Base-by-base conservation (phyloP, 345 rosid species). In the Diplotaxis tenuifolia region DNA sequence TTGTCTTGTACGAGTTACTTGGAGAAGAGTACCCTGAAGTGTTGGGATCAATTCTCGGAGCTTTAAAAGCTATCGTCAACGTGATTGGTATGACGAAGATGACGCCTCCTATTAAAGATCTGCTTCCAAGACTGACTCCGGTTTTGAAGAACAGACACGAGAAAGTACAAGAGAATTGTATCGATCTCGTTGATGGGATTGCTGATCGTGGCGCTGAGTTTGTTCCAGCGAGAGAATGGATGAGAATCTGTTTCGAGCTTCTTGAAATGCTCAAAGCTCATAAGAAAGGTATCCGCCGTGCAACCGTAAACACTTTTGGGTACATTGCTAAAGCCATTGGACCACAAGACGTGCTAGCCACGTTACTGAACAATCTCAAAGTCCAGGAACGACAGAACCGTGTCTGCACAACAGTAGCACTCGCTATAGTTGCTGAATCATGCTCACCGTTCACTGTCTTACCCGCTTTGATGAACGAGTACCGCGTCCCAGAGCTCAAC, bases 191-290 rank as follows among this genome's bases (percentile, higher is more conserved):
- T 55, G 99, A 98, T 58, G 89, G 99, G 68, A 95, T 95, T 76
- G 99, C 99, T 29, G 99, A 95, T 75, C 96, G 99, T 79, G 98
- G 99, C 67, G 98, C 98, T 10, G 98, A 95, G 92, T 95, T 95
- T 81, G 98, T 95, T 67, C 98, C 99, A 10, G 99, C 99, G 18
- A 92, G 98, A 75, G 99, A 95, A 79, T 90, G 98, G 99, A 95
- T 95, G 99, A 84, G 97, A 82, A 95, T 95, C 28, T 92, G 97
- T 78, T 95, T 95, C 62, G 99, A 95, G 87, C 94, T 95, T 53
- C 94, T 95, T 6, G 99, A 95, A 83, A 95, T 95, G 99, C 98
- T 95, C n/a, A 92, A 95, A 69, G 99, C 99, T 38, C 99, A 95
- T 85, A 95, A 95, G 82, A 95, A 95, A 83, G 99, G 99, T 36